These are phyloP conservation scores for Neoscytalidium dimidiatum DNA, from an alignment of 2,329 filamentous ascomycete species.

Conservation along the genomic window DNA sequence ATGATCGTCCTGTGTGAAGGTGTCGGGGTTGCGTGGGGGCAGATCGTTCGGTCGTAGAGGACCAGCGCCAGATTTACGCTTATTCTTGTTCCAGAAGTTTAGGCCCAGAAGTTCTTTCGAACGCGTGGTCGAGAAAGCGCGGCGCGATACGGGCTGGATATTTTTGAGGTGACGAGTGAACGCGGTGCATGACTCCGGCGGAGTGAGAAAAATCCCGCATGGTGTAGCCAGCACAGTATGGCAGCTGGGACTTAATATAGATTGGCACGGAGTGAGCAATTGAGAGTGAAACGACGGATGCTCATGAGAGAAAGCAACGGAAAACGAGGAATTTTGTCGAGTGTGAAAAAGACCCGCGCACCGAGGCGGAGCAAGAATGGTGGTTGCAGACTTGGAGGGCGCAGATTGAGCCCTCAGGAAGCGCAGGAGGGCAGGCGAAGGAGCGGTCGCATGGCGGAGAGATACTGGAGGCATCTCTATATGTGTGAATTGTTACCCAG, in stretches of 20 bases:
- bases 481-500: background rate
- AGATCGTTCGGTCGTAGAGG: constrained; percentile 31
- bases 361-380: background rate
- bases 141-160: background rate
- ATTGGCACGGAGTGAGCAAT: background rate
- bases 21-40: constrained; percentile 1
- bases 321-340: background rate
- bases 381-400: background rate
- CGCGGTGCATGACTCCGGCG: background rate
- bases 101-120: constrained; percentile 22
- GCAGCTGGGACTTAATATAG: background rate
- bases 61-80: constrained; percentile 42
- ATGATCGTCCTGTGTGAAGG: constrained; percentile 50
- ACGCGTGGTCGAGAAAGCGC: constrained; percentile 26
- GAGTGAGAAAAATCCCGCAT: background rate
- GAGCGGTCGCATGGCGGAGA: constrained; percentile 34
- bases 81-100: constrained; percentile 31
- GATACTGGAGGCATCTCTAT: constrained; percentile 37
- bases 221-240: background rate
- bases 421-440: constrained; percentile 39
- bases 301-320: background rate
- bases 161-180: background rate
- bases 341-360: background rate
- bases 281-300: background rate
- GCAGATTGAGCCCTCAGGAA: constrained; percentile 38